phyloP scores from a whole-genome alignment of 371 early-diverging fungal species.

The Mortierella sp. region DNA sequence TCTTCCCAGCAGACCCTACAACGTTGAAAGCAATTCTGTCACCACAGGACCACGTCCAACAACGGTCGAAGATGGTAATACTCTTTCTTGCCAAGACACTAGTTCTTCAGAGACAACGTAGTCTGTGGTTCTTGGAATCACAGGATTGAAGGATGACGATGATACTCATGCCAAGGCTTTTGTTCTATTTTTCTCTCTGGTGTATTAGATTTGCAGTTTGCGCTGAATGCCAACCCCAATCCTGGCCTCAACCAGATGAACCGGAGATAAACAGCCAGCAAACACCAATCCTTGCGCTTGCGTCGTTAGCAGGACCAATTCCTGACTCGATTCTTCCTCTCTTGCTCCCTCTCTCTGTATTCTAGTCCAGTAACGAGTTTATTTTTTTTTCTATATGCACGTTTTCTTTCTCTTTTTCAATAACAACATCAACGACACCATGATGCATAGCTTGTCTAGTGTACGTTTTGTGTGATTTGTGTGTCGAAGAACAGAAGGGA shows the following conservation, averaged over 20 bases:
- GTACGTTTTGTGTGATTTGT: too few relatives aligned
- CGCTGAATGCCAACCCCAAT: conserved; percentile 18
- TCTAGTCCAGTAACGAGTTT: too few relatives aligned
- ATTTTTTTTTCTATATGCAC: too few relatives aligned
- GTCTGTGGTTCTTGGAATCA: too few relatives aligned
- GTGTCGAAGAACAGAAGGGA: too few relatives aligned
- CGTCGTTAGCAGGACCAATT: too few relatives aligned
- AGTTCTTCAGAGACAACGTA: background rate
- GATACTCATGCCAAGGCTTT: conserved; percentile 26
- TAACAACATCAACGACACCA: too few relatives aligned
- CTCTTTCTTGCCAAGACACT: background rate
- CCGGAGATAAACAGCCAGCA: background rate
- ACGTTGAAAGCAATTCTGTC: background rate
- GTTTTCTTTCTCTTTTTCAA: too few relatives aligned
- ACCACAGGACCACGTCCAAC: conserved; percentile 29
- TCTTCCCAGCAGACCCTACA: conserved; percentile 34
- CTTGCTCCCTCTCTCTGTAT: too few relatives aligned
- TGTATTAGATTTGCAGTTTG: conserved; percentile 18
- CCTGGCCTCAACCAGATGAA: background rate
- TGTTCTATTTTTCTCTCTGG: background rate
- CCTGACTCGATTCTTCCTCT: too few relatives aligned
- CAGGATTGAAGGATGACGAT: too few relatives aligned
- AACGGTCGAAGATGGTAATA: conserved; percentile 46
- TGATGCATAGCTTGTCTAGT: too few relatives aligned
- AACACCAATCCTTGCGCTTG: background rate